phyloP scores from a whole-genome alignment of 495 filamentous ascomycete genomes.

The Friedmanniomyces simplex region DNA sequence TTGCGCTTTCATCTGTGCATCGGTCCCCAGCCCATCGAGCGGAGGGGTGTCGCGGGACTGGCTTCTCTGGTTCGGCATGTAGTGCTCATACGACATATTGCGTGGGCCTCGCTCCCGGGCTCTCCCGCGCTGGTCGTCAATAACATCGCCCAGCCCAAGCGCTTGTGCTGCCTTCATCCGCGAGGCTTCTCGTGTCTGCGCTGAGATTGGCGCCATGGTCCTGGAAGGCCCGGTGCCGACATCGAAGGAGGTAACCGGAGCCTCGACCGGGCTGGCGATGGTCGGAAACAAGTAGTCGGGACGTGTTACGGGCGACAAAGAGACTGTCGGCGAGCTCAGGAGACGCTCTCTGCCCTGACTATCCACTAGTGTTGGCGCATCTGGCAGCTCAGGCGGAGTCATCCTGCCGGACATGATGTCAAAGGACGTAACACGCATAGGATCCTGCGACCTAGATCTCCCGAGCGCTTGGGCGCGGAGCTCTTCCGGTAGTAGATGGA shows the following conservation, averaged over 20 bases:
- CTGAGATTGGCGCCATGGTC: not conserved
- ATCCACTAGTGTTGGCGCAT: slow-evolving; percentile 1
- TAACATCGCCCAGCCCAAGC: not conserved
- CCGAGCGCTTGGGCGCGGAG: slow-evolving; percentile 12
- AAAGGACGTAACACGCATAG: not conserved
- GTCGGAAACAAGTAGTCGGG: not conserved
- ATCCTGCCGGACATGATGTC: not conserved
- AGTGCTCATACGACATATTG: slow-evolving; percentile 1
- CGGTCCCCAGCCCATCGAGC: not conserved
- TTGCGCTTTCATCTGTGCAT: slow-evolving; percentile 10
- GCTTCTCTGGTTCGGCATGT: not conserved
- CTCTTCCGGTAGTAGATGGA: slow-evolving; percentile 22
- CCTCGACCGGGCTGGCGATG: not conserved
- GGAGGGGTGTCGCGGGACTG: not conserved
- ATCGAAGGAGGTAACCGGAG: not conserved
- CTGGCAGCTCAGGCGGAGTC: not conserved
- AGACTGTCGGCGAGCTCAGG: not conserved
- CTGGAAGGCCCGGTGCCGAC: slow-evolving; percentile 5
- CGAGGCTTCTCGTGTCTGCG: slow-evolving; percentile 6
- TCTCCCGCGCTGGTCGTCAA: slow-evolving; percentile 11
- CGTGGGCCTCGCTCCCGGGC: slow-evolving; percentile 2
- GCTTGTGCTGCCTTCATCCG: slow-evolving; percentile 6
- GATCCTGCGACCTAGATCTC: slow-evolving; percentile 10
- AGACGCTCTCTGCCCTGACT: slow-evolving; percentile 9
- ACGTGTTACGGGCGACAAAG: not conserved